phyloP scores from a whole-genome alignment of 2,329 filamentous ascomycete species.

The Diplodia mutila region DNA sequence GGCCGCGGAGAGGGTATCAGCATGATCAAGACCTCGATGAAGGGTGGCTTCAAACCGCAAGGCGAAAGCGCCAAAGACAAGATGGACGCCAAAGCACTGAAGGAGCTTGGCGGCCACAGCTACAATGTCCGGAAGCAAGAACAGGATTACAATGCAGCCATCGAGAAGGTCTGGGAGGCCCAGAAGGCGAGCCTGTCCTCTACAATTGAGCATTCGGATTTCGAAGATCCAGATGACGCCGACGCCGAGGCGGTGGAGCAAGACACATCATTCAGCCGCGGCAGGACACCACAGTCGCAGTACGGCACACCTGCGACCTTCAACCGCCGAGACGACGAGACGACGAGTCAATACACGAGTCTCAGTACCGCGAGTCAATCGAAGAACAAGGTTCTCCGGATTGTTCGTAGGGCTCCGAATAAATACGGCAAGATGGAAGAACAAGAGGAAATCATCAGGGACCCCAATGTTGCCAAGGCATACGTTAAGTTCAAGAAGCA shows the following conservation, averaged over 20 bases:
- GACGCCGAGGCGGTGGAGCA: conserved; percentile 50
- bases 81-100: conserved; percentile 74
- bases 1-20: conserved; percentile 93
- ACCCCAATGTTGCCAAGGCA: conserved; percentile 84
- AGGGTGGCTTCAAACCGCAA: conserved; percentile 90
- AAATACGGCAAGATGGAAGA: conserved; percentile 66
- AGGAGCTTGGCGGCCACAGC: conserved; percentile 80
- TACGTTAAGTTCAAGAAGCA: conserved; percentile 80
- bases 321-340: conserved; percentile 69
- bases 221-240: conserved; percentile 65
- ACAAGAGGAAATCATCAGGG: conserved; percentile 67
- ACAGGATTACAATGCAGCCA: conserved; percentile 86
- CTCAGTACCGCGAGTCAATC: conserved; percentile 63
- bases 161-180: conserved; percentile 88
- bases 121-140: conserved; percentile 98
- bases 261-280: conserved; percentile 43
- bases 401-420: conserved; percentile 69
- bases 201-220: conserved; percentile 72
- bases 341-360: conserved; percentile 56
- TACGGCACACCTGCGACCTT: conserved; percentile 61
- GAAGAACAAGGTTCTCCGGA: conserved; percentile 68
- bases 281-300: conserved; percentile 68
- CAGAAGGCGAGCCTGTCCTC: conserved; percentile 81
- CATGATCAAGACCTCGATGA: conserved; percentile 98
- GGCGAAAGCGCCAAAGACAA: conserved; percentile 88